phyloP scores from a whole-genome alignment of 176 grass and related monocot genomes.

The Oryza coarctata region DNA sequence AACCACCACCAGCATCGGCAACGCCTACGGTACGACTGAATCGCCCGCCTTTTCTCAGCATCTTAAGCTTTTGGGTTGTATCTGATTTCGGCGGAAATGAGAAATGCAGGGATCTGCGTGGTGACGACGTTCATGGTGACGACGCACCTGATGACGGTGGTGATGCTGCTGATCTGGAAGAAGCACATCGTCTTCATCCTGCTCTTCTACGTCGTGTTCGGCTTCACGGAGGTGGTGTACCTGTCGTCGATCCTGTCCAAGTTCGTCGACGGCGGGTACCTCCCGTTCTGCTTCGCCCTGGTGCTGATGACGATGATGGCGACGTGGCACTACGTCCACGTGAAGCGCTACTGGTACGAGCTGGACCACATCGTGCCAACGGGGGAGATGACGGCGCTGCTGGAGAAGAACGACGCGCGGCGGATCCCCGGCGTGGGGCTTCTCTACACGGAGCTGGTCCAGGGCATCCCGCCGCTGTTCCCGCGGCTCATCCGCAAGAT shows the following conservation, averaged over 20 bases:
- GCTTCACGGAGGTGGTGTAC: conserved; percentile 54
- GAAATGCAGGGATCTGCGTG: conserved; percentile 57
- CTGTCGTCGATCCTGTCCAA: conserved; percentile 62
- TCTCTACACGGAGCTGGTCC: conserved; percentile 68
- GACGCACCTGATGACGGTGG: conserved; percentile 56
- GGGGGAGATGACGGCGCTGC: conserved; percentile 12
- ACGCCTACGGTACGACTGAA: conserved; percentile 54
- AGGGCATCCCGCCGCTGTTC: conserved; percentile 69
- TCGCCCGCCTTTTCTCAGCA: neutral
- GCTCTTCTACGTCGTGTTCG: conserved; percentile 54
- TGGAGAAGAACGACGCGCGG: conserved; percentile 39
- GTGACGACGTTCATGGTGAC: conserved; percentile 69
- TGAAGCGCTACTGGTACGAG: conserved; percentile 48
- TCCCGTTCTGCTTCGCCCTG: conserved; percentile 53
- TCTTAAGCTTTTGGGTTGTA: neutral
- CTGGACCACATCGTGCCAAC: conserved; percentile 41
- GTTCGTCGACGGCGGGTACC: conserved; percentile 64
- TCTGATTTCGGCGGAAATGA: neutral
- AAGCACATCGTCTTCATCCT: conserved; percentile 40
- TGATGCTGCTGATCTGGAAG: conserved; percentile 88
- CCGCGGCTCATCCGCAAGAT: conserved; percentile 59
- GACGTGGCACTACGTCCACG: conserved; percentile 61
- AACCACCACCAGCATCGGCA: conserved; percentile 60
- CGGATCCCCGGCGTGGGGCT: conserved; percentile 58
- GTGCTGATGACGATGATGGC: conserved; percentile 58